phyloP scores from a whole-genome alignment of 2,329 filamentous ascomycete species.

The Colletotrichum sp. region DNA sequence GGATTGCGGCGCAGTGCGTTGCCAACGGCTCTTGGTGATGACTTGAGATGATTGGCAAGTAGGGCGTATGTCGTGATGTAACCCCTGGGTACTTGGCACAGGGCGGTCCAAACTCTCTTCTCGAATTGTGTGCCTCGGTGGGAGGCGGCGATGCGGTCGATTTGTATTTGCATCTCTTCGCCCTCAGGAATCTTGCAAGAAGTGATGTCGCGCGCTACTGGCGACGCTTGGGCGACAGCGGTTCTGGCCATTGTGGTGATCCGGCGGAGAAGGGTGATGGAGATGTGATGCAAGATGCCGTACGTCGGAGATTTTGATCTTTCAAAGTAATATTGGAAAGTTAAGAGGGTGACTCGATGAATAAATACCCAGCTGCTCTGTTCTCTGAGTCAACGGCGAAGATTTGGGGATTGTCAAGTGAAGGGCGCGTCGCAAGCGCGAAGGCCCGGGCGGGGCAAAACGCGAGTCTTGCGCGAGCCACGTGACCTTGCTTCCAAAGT shows the following conservation, averaged over 20 bases:
- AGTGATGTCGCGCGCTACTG: background rate
- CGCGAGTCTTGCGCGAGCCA: conserved; percentile 2
- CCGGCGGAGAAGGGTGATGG: background rate
- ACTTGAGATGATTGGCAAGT: conserved; percentile 70
- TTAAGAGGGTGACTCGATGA: background rate
- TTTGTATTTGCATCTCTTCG: conserved; percentile 41
- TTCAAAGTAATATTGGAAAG: rapidly evolving
- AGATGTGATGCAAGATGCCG: background rate
- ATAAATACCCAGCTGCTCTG: background rate
- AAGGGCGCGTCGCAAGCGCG: conserved; percentile 19
- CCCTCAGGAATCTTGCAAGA: background rate
- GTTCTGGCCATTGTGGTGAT: conserved; percentile 8
- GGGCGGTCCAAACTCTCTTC: conserved; percentile 70
- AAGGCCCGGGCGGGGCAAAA: background rate
- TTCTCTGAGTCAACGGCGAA: background rate
- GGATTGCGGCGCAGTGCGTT: conserved; percentile 81
- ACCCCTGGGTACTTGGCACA: conserved; percentile 79
- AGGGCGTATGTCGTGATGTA: conserved; percentile 79
- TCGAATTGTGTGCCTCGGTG: conserved; percentile 56
- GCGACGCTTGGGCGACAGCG: background rate
- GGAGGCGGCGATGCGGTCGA: conserved; percentile 49
- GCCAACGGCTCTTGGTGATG: conserved; percentile 78
- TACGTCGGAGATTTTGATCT: background rate
- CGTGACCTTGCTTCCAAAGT: background rate
- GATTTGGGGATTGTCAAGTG: conserved; percentile 1